Base-by-base conservation (phyloP, 805 yeast species). In the Candida coleopterorum region DNA sequence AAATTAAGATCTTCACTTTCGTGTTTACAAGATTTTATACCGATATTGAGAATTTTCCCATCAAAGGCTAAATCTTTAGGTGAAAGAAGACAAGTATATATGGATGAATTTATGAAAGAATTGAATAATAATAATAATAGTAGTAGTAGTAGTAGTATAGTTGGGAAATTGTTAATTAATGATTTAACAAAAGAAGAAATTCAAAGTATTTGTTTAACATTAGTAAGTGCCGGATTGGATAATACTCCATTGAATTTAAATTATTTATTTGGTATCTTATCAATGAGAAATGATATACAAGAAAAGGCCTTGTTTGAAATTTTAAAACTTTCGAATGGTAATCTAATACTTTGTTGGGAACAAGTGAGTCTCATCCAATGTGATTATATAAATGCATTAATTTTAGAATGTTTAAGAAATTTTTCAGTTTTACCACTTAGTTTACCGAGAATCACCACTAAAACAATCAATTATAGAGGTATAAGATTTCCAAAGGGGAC, bases 191-290 rank as follows among this genome's bases (percentile, higher is more conserved):
- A 44, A 2, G 55, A 55, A 7, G 85, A 81, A 47, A 50, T 77
- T 33, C 63, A 64, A 30, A 75, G 85, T 30, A 68, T 80, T 5
- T 82, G 89, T 49, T 60, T 83, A 27, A 79, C 89, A 0, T 76
- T 82, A 81, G 80, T 83, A 0, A 79, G 87, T 46, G 93, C 89
- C 7, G 93, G 93, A 0, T 58, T 83, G 17, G 90, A 83, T 50
- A 83, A 84, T 43, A 74, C 81, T 0, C 80, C 87, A 0, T 62
- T 81, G 22, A 81, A 76, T 32, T 62, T 82, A 34, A 72, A 74
- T 42, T 77, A 81, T 42, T 64, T 80, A 7, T 50, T 81, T 45
- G 83, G 83, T 1, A 82, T 78, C 26, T 57, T 83, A 28, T 68
- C 46, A 6, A 46, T 76, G 9, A 22, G 25, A 32, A 6, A 9